Evolutionary conservation across 306 rosid genomes (phyloP).

Genomic region (Pueraria montana): DNA sequence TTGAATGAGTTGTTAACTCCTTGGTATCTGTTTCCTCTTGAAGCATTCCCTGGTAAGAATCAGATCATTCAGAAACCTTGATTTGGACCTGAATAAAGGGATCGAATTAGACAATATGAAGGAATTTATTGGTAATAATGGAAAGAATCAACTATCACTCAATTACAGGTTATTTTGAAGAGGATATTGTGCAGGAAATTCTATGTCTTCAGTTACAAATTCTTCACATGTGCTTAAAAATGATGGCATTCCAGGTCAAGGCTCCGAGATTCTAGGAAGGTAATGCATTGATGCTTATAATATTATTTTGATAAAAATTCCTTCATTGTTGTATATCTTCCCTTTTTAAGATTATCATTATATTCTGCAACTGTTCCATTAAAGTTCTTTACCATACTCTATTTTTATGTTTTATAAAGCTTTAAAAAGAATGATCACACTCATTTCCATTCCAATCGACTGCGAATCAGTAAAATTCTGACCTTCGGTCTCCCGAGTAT

Average conservation of each 20-base stretch:
- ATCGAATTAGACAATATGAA: constrained; percentile 44
- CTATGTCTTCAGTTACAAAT: constrained; percentile 53
- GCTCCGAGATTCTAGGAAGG: constrained; percentile 52
- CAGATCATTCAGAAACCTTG: constrained; percentile 41
- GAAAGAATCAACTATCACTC: constrained; percentile 40
- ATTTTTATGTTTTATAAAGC: background rate
- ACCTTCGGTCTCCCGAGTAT: background rate
- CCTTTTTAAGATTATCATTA: background rate
- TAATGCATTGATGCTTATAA: constrained; percentile 13
- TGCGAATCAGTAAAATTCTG: background rate
- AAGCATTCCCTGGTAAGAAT: constrained; percentile 38
- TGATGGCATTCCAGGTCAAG: constrained; percentile 47
- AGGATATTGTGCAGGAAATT: constrained; percentile 41
- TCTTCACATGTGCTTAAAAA: constrained; percentile 39
- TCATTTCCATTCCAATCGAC: background rate
- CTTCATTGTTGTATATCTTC: background rate
- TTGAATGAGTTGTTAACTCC: constrained; percentile 24
- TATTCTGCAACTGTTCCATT: background rate
- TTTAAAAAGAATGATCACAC: background rate
- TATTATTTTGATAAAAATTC: background rate
- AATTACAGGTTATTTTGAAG: constrained; percentile 43
- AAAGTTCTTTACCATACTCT: background rate
- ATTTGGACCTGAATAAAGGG: constrained; percentile 45
- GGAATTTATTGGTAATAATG: constrained; percentile 41
- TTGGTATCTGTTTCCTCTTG: constrained; percentile 40